Evolutionary conservation across 2,329 filamentous ascomycete species (phyloP), one percentile per base, ranked within the genome.

Genomic region (Trichoderma sp.): DNA sequence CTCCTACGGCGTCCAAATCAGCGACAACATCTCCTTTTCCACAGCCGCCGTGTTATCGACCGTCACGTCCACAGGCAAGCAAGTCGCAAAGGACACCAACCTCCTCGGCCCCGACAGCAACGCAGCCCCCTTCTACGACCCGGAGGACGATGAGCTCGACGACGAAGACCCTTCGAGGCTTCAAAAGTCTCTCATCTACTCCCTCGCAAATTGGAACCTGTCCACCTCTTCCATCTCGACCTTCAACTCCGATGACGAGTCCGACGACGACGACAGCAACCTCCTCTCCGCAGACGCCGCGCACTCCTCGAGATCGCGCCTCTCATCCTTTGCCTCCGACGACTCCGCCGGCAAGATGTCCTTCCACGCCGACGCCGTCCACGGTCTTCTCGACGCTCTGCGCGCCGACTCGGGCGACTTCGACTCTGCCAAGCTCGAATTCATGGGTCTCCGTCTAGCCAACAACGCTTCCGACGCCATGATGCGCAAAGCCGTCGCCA

Each of bases 361-460:
- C 69, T 98, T 98, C 85, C 92, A 97, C 77, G 86, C 90, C 70
- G 95, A 97, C 76, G 95, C 95, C 30, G 92, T 95, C 3, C 85
- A 90, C 72, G 95, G 93, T 70, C 87, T 98, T n/a, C 86, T 94
- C 71, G 94, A 97, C 75, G 92, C 93, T 28, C 85, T 98, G 52
- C 90, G 91, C 63, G 91, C 90, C 26, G 88, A 89, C 14, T 87
- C 88, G 16, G 87, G 89, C 13, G 92, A 96, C 77, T 96, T 97
- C 72, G 94, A 97, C 75, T 85, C 84, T 2, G 87, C 88, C 60
- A 93, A 95, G 77, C 87, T 98, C 39, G 96, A 99, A 78, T 91
- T 99, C 71, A 97, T 94, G 83, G 92, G 93, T 58, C 85, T 98
- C n/a, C 91, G 95, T 13, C 92, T 99, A 79, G 91, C 90, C 66